Base-by-base conservation (phyloP, 305 asterid genomes). In the Fraxinus xanthoxyloides region DNA sequence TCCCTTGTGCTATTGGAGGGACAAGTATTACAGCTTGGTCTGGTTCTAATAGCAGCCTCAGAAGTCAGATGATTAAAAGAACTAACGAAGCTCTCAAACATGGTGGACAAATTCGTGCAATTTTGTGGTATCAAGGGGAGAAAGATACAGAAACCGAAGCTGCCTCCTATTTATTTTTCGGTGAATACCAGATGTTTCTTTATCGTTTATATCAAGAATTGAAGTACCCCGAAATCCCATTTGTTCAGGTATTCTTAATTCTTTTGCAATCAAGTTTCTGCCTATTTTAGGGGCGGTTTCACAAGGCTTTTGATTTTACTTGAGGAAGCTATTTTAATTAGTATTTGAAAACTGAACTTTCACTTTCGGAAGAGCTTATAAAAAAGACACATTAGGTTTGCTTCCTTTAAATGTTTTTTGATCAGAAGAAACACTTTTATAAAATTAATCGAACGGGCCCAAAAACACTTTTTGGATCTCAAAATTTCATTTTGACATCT, bases 111-210 rank as follows among this genome's bases (percentile, higher is more conserved):
- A 69, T 91, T 24, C 80, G 82, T 82, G 92, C 88, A 0, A 24
- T 94, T 21, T 76, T 91, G 1, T 94, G 98, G 97, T 93, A 91
- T 80, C 97, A 93, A 81, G 98, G 98, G 0, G 95, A 91, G 89
- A 91, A 92, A 23, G 97, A 92, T 15, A 81, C 91, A 1, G 28
- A 0, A 34, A 2, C 88, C 83, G 0, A 30, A 78, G 69, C 73
- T 83, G 75, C 93, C 89, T 2, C 85, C 76, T 5, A 80, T 79
- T 69, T 86, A 76, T 88, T 81, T 61, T 74, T 61, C n/a, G 31
- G 36, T 9, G 82, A 83, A 72, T 59, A 83, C 31, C 43, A 75
- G 26, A 69, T 56, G 90, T 92, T 81, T 10, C 23, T 76, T 3
- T 26, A 1, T n/a, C 77, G 81, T 23, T 30, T 43, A 9, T 46